Evolutionary conservation across 2,329 filamentous ascomycete genomes (phyloP), one percentile per base, ranked within the genome.

Genomic region (Aspergillus tubingensis): DNA sequence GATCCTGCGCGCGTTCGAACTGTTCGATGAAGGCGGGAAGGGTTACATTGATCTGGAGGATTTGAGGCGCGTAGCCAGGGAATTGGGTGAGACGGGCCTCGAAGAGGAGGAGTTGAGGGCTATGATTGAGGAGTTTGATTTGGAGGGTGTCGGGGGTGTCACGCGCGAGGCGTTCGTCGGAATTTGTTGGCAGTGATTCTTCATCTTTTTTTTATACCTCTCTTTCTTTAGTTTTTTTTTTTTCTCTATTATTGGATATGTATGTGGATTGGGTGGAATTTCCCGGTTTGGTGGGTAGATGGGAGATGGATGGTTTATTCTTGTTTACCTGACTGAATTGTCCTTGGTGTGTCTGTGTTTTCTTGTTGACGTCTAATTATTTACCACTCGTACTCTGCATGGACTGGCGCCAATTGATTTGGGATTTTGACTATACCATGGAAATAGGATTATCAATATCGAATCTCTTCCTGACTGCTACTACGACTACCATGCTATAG

Each of bases 41-140:
- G 94, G 94, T 6, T 88, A 90, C 66, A 96, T 99, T 68, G 92
- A 90, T 55, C 80, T 97, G 51, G 90, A 95, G 62, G 95, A 98
- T 79, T 80, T 99, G 77, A 83, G 92, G 63, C 83, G 92, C 59
- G 91, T 98, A 25, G 92, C 94, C 60, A 86, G 92, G 70, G 95
- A 98, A 75, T 82, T 99, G 65, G 95, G 95, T 7, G 94, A 98
- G 76, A 81, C 79, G 6, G 92, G 91, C 11, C 83, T 99, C 67
- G 91, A 95, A 68, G 94, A 99, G 72, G 91, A 96, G 70, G 95
- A 99, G 76, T 83, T 99, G 63, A 84, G 87, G 68, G 92, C 92
- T 65, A 99, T 99, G 95, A 95, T 99, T 79, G 92, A 97, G 72
- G 94, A 98, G 77, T 96, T 98, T 80, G 95, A 99, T 80, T 84